Conservation (phyloP, 2,329 filamentous ascomycete species). For the Tolypocladium paradoxum region DNA sequence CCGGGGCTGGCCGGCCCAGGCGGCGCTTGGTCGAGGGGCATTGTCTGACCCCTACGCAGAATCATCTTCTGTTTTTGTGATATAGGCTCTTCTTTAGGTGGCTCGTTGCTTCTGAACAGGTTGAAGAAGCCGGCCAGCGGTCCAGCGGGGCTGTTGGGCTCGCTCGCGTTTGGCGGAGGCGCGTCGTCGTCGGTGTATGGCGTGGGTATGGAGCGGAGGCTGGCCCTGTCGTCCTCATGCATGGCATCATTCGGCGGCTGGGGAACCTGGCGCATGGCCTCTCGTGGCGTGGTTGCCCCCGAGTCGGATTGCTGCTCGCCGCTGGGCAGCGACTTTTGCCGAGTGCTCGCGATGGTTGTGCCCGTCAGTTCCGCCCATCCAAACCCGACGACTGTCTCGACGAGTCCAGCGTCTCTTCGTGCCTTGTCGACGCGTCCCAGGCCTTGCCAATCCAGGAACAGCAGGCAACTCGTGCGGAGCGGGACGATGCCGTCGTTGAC, state of each 20-base stretch:
- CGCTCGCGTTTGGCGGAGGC: slow-evolving; percentile 18
- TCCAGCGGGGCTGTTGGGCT: slow-evolving; percentile 13
- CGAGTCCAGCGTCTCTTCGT: slow-evolving; percentile 77
- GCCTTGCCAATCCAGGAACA: slow-evolving; percentile 95
- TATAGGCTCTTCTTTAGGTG: slow-evolving; percentile 35
- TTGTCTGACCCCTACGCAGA: slow-evolving; percentile 67
- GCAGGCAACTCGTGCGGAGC: slow-evolving; percentile 83
- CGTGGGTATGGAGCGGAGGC: slow-evolving; percentile 35
- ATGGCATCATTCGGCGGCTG: slow-evolving; percentile 57
- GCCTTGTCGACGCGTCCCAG: slow-evolving; percentile 91
- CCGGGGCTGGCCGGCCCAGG: slow-evolving; percentile 6
- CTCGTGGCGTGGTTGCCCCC: slow-evolving; percentile 22
- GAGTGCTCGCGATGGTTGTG: slow-evolving; percentile 42
- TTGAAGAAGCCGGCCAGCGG: slow-evolving; percentile 57
- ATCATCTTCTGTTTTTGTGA: slow-evolving; percentile 56
- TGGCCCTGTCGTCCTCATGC: slow-evolving; percentile 54
- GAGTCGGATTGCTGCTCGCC: slow-evolving; percentile 22
- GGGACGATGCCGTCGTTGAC: slow-evolving; percentile 97
- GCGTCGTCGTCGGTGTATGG: slow-evolving; percentile 17
- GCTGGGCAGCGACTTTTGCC: slow-evolving; percentile 30
- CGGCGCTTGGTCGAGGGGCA: slow-evolving; percentile 25
- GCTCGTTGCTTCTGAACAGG: slow-evolving; percentile 56
- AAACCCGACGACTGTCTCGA: slow-evolving; percentile 87
- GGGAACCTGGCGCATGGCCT: slow-evolving; percentile 50
- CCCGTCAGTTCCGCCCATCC: slow-evolving; percentile 88